Percentiles rank a stretch among this genome's conserved stretches.
Conservation (phyloP, 2,329 filamentous ascomycete species). For the Sordariomycetes sp. region DNA sequence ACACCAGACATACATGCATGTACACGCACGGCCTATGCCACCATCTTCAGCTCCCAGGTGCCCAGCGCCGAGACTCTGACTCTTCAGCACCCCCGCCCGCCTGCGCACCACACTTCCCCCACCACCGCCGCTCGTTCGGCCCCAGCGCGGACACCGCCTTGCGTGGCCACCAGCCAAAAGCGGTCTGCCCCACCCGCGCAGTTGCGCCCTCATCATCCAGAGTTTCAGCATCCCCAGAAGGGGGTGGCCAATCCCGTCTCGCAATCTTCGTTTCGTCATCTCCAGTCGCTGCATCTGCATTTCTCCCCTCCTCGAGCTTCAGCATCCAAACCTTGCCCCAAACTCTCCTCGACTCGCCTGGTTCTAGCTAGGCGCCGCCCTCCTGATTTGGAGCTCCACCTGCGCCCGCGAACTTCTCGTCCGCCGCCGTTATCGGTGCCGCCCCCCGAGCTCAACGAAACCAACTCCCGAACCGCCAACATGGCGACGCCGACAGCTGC, state of each 20-base stretch:
- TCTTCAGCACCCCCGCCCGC: too few relatives aligned
- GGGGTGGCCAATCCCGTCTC: background rate
- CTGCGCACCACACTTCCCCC: background rate
- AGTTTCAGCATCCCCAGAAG: background rate
- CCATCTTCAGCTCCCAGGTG: too few relatives aligned
- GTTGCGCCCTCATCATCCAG: background rate
- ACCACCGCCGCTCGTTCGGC: background rate
- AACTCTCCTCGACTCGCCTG: background rate
- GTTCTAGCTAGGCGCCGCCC: background rate
- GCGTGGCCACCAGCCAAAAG: background rate
- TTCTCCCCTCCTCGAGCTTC: background rate
- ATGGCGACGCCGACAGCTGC: background rate
- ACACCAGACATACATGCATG: too few relatives aligned
- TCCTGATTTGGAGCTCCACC: background rate
- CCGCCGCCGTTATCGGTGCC: background rate
- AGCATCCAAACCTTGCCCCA: background rate
- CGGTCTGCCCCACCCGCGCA: background rate
- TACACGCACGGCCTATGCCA: too few relatives aligned
- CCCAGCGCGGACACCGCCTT: background rate
- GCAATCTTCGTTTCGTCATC: background rate
- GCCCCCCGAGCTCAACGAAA: background rate
- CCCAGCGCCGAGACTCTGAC: too few relatives aligned
- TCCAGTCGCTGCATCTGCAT: background rate
- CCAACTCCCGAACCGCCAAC: background rate
- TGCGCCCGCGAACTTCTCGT: background rate